Evolutionary conservation across 2,329 filamentous ascomycete species (phyloP).

Genomic region (Hypomyces rosellus): DNA sequence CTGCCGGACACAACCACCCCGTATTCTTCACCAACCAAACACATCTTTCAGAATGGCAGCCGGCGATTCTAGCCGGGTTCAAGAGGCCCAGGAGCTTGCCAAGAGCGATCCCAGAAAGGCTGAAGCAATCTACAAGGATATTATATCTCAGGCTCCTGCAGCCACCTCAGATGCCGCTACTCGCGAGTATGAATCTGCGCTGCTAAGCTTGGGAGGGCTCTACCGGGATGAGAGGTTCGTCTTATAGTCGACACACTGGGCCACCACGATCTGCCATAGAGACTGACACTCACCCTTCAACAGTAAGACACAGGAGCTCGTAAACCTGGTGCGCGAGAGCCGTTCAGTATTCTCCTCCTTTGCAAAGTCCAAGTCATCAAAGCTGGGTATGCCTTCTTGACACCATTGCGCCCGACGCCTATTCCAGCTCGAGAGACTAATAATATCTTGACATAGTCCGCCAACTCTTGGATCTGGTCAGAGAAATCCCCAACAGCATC

Average conservation of each 20-base stretch:
- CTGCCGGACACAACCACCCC: neutral
- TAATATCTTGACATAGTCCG: constrained; percentile 57
- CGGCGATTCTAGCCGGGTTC: constrained; percentile 61
- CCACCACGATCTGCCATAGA: neutral
- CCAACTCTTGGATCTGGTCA: constrained; percentile 92
- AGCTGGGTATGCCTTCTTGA: constrained; percentile 64
- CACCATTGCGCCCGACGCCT: neutral
- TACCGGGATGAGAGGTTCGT: constrained; percentile 81
- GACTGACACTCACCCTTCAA: constrained; percentile 10
- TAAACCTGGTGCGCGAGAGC: constrained; percentile 84
- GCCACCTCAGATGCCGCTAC: constrained; percentile 77
- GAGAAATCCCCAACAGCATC: constrained; percentile 86
- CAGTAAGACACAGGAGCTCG: constrained; percentile 76
- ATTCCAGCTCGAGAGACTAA: neutral
- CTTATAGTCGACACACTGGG: neutral
- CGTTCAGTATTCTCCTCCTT: constrained; percentile 89
- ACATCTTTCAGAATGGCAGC: constrained; percentile 42
- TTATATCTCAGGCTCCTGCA: constrained; percentile 78
- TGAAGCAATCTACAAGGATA: constrained; percentile 81
- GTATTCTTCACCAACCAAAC: neutral
- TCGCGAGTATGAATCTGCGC: constrained; percentile 83
- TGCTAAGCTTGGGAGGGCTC: constrained; percentile 84
- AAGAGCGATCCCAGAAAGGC: constrained; percentile 79
- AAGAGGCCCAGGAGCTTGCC: constrained; percentile 79
- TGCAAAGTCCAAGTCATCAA: constrained; percentile 97